Conservation (phyloP, 306 rosid species). For the Cercis canadensis region DNA sequence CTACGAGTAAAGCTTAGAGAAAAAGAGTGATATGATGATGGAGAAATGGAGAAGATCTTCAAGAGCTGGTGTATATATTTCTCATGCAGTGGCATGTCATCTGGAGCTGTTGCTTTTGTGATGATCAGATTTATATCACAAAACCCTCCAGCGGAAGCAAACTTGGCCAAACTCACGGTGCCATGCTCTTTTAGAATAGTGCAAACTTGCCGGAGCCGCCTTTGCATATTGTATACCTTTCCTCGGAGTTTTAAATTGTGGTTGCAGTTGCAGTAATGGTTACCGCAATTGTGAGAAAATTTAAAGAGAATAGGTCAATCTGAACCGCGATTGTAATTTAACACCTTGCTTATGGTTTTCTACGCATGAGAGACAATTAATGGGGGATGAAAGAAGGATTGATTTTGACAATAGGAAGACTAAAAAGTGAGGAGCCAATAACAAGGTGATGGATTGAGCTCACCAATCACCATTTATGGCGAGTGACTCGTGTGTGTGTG, state of each 20-base stretch:
- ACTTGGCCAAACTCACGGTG: conserved; percentile 63
- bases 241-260: no score
- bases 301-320: no score
- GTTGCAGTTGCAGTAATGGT: no score
- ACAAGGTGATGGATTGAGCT: not conserved
- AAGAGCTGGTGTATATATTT: conserved; percentile 61
- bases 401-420: not conserved
- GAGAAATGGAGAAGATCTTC: conserved; percentile 69
- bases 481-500: not conserved
- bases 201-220: conserved; percentile 54
- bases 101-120: conserved; percentile 69
- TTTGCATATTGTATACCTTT: conserved; percentile 44
- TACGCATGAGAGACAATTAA: not conserved
- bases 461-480: not conserved
- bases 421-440: conserved; percentile 10
- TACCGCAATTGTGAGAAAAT: no score
- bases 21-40: conserved; percentile 54
- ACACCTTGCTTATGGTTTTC: not conserved
- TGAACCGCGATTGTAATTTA: no score
- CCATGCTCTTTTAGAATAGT: conserved; percentile 60
- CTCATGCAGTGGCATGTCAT: conserved; percentile 65
- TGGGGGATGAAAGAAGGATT: not conserved
- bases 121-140: conserved; percentile 59
- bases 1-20: conserved; percentile 69
- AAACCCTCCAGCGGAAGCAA: conserved; percentile 66